Evolutionary conservation across 2,329 filamentous ascomycete genomes (phyloP).

Genomic region (Neofusicoccum sp.): DNA sequence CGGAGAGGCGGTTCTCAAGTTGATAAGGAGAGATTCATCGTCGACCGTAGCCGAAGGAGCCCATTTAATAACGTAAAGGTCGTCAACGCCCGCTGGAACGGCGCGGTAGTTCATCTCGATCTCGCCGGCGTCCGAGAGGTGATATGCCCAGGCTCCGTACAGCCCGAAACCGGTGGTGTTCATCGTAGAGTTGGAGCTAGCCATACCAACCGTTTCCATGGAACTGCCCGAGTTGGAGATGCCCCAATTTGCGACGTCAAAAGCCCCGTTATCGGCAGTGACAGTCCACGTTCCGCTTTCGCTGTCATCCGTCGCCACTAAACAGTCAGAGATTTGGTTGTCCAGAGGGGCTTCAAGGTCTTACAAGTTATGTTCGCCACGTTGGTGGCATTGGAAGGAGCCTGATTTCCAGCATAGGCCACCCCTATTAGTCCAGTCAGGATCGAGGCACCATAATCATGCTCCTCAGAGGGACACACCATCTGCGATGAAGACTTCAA

Average conservation of each 20-base stretch:
- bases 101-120: conserved; percentile 28
- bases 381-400: conserved; percentile 22
- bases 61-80: conserved; percentile 22
- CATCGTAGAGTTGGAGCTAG: conserved; percentile 20
- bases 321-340: not conserved
- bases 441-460: not conserved
- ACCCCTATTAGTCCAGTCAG: conserved; percentile 24
- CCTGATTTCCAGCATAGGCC: conserved; percentile 32
- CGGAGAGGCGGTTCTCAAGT: not conserved
- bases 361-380: conserved; percentile 33
- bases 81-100: conserved; percentile 19
- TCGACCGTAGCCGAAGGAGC: conserved; percentile 4
- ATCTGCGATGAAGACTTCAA: conserved; percentile 34
- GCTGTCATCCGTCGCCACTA: conserved; percentile 22
- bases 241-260: conserved; percentile 24
- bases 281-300: conserved; percentile 22
- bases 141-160: conserved; percentile 33
- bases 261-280: conserved; percentile 19
- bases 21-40: not conserved
- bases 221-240: conserved; percentile 23
- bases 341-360: not conserved
- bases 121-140: conserved; percentile 24
- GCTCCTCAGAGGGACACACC: conserved; percentile 25
- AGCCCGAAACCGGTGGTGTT: conserved; percentile 30
- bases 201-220: conserved; percentile 30